These are phyloP conservation scores for Dothiorella sarmentorum DNA, from an alignment of 2,329 filamentous ascomycete species.

Conservation along the genomic window DNA sequence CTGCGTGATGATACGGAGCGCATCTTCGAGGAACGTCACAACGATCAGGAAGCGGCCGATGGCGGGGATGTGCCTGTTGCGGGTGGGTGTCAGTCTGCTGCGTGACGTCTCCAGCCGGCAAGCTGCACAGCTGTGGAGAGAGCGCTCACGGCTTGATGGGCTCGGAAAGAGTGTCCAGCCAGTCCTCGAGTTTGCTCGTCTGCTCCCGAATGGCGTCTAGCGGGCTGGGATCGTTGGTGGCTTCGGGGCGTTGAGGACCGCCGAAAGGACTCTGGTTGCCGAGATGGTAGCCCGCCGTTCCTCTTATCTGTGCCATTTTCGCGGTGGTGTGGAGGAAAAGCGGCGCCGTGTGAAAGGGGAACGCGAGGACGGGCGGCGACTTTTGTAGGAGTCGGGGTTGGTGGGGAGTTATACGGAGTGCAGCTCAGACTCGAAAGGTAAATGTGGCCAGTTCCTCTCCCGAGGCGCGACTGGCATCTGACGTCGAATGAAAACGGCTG, in stretches of 20 bases:
- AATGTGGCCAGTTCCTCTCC: not conserved
- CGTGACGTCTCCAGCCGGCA: not conserved
- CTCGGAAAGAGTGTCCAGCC: conserved; percentile 81
- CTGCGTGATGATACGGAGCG: conserved; percentile 92
- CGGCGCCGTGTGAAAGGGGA: not conserved
- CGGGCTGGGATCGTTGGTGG: conserved; percentile 66
- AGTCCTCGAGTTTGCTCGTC: conserved; percentile 97
- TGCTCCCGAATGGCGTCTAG: conserved; percentile 89
- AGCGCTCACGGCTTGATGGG: conserved; percentile 86
- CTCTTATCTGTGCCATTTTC: conserved; percentile 14
- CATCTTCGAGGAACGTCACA: conserved; percentile 96
- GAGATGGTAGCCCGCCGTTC: conserved; percentile 72
- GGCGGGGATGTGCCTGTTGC: conserved; percentile 76
- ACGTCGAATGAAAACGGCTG: not conserved
- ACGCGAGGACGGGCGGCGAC: conserved; percentile 2
- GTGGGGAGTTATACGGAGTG: not conserved
- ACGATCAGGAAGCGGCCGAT: conserved; percentile 98
- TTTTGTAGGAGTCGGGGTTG: conserved; percentile 1
- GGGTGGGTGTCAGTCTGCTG: conserved; percentile 24
- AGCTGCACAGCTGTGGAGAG: no score
- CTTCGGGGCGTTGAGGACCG: conserved; percentile 56
- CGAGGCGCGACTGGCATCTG: not conserved
- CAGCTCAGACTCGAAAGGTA: not conserved
- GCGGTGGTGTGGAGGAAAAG: conserved; percentile 20
- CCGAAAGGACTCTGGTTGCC: conserved; percentile 71